These are phyloP conservation scores for Paraglomus occultum DNA, from an alignment of 192 early-diverging fungal genomes.

Conservation along the genomic window DNA sequence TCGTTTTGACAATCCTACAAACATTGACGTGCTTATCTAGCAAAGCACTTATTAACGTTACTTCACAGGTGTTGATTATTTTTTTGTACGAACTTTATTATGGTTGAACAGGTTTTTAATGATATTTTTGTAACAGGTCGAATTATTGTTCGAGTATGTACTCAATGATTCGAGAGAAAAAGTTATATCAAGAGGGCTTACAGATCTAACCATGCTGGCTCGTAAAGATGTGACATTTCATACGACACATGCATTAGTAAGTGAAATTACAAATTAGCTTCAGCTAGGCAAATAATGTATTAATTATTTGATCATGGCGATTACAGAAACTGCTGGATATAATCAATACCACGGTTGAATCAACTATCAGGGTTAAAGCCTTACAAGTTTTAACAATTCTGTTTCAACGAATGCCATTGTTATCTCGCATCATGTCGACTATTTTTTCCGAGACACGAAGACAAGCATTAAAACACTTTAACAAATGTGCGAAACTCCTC, in stretches of 20 bases:
- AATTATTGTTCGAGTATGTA: slow-evolving; percentile 13
- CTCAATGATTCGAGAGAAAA: neutral
- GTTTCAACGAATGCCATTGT: neutral
- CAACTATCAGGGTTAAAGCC: slow-evolving; percentile 6
- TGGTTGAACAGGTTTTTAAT: neutral
- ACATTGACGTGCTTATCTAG: slow-evolving; percentile 22
- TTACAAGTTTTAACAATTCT: slow-evolving; percentile 10
- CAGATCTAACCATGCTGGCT: slow-evolving; percentile 3
- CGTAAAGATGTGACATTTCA: slow-evolving; percentile 1
- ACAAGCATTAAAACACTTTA: slow-evolving; percentile 6
- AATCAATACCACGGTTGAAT: neutral
- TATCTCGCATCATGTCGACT: neutral
- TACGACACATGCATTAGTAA: slow-evolving; percentile 8
- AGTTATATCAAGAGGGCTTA: slow-evolving; percentile 3
- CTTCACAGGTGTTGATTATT: slow-evolving; percentile 6
- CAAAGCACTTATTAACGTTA: slow-evolving; percentile 8
- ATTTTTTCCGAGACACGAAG: neutral
- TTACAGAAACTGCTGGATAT: slow-evolving; percentile 14
- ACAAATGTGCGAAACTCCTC: slow-evolving; percentile 11
- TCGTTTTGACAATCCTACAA: neutral
- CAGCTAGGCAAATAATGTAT: neutral
- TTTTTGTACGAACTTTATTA: neutral
- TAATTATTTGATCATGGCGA: neutral
- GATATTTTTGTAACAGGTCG: slow-evolving; percentile 2
- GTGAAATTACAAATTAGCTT: neutral